Conservation (phyloP, 2,329 filamentous ascomycete species). For the Cylindrodendrum hubeiense region DNA sequence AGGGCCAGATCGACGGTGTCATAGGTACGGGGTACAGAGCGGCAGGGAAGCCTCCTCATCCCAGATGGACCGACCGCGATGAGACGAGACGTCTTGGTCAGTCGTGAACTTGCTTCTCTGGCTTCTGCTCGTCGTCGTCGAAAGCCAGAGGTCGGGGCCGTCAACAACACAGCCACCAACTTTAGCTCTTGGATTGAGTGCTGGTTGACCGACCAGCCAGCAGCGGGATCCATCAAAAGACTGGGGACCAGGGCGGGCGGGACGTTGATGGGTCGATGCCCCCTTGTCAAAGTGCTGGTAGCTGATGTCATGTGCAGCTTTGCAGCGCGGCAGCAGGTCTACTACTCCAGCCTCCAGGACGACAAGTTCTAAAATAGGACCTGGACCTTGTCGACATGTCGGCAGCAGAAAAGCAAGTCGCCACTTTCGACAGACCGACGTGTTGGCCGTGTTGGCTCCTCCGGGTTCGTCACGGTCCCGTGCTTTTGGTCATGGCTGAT, state of each 20-base stretch:
- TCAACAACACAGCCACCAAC: background rate
- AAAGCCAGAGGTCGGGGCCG: background rate
- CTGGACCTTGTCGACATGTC: background rate
- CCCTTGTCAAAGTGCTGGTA: constrained; percentile 25
- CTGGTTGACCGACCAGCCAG: background rate
- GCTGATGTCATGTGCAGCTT: constrained; percentile 39
- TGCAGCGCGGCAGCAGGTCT: constrained; percentile 20
- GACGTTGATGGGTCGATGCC: constrained; percentile 8
- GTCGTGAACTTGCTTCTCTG: background rate
- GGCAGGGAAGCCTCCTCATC: background rate
- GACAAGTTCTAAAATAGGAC: background rate
- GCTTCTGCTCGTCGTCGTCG: background rate
- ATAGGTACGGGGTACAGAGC: background rate
- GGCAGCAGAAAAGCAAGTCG: background rate
- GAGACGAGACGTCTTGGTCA: background rate
- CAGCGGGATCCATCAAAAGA: background rate
- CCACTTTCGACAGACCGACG: background rate
- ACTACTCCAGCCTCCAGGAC: background rate
- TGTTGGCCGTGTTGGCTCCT: background rate
- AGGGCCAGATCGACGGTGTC: background rate
- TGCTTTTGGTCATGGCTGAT: background rate
- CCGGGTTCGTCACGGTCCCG: background rate
- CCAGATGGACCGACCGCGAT: background rate
- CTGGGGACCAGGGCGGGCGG: background rate
- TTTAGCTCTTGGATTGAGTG: background rate